These are phyloP conservation scores for Escallonia rubra DNA, from an alignment of 129 eudicot genomes.

Conservation along the genomic window DNA sequence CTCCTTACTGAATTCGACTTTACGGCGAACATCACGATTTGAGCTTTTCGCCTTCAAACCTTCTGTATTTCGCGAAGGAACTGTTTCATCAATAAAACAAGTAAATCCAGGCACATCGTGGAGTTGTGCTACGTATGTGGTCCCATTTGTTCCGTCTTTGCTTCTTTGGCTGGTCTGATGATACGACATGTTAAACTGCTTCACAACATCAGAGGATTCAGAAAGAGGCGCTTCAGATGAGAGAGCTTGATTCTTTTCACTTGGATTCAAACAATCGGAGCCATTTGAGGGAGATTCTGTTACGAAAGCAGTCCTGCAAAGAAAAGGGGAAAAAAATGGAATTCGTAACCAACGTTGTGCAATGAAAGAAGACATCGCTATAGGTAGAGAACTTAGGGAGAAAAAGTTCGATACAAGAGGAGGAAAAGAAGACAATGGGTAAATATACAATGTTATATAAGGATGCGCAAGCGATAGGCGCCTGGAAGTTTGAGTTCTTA, in stretches of 20 bases:
- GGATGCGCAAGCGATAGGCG: too few species aligned
- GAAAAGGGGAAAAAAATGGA: background rate
- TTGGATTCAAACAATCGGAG: constrained; percentile 18
- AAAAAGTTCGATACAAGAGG: background rate
- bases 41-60: constrained; percentile 22
- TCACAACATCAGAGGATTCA: constrained; percentile 39
- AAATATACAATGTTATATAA: background rate
- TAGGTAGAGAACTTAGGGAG: background rate
- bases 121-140: constrained; percentile 61
- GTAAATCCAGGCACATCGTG: constrained; percentile 76
- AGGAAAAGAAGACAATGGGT: background rate
- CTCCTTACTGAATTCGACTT: constrained; percentile 28
- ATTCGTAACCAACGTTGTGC: background rate
- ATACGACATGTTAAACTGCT: constrained; percentile 71
- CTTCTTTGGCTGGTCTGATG: constrained; percentile 49
- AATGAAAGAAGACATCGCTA: background rate
- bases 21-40: constrained; percentile 24
- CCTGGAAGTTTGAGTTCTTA: too few species aligned
- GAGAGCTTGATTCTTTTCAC: constrained; percentile 12
- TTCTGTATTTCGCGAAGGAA: constrained; percentile 37
- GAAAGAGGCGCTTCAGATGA: constrained; percentile 14
- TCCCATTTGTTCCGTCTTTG: constrained; percentile 47
- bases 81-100: constrained; percentile 53
- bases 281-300: constrained; percentile 26
- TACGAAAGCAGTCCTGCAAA: constrained; percentile 41